Evolutionary conservation across 192 early-diverging fungal species (phyloP), one percentile per base, ranked within the genome.

Genomic region (Lobosporangium transversale): DNA sequence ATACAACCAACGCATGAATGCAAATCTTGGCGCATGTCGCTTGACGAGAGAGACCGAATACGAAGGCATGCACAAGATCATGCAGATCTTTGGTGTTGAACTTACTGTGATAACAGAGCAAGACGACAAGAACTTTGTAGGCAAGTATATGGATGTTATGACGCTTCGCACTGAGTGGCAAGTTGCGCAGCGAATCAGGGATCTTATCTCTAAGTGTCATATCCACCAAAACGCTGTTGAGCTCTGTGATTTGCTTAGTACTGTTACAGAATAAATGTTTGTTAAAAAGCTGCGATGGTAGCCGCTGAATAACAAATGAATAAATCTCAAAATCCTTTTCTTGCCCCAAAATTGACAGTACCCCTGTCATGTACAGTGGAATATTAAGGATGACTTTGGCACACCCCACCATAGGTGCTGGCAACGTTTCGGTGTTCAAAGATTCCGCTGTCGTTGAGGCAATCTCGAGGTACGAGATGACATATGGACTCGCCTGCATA

Each of bases 1-100:
- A 89, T 11, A 96, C 74, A 23, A 84, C 89, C 27, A 98, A 82
- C 6, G 89, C 89, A 45, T 97, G 89, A 33, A 97, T 87, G 68
- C 94, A 97, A 29, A 86, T 85, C 62, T 90, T 89, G 15, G 94
- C 89, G 17, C 90, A 88, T 4, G 81, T 81, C 4, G 89, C 86
- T 63, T 91, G 87, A 15, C 86, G 82, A 8, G 83, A 84, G 53
- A 97, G 81, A 3, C 95, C 95, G 24, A 85, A 76, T 32, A 88
- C 84, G 66, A 98, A 94, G 3, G 91, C 83, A 29, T 68, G 55
- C 18, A 96, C 86, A 6, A 97, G 80, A 36, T 87, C 84, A 49
- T 96, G 91, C 52, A 90, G 81, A 5, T 90, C 81, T n/a, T 84
- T 67, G 64, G 88, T 89, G 32, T 64, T 78, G 53, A 94, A 89